Evolutionary conservation across 495 filamentous ascomycete genomes (phyloP).

Genomic region (Penicillium malachiteum): DNA sequence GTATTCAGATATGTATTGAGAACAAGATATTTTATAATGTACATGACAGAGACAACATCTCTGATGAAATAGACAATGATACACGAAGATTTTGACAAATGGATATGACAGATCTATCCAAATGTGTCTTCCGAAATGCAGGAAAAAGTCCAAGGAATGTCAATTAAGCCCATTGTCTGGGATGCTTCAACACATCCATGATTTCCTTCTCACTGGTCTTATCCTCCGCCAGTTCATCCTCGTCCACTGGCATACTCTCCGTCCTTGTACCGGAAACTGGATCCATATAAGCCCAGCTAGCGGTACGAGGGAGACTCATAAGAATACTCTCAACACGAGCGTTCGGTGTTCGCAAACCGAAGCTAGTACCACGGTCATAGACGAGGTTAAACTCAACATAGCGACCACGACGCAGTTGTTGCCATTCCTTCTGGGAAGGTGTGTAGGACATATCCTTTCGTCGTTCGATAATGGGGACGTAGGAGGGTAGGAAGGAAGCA

Average conservation of each 20-base stretch:
- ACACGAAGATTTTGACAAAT: background rate
- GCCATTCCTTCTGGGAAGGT: constrained; percentile 86
- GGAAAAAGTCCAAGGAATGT: background rate
- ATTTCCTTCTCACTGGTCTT: constrained; percentile 62
- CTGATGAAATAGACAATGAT: constrained; percentile 1
- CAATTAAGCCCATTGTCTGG: constrained; percentile 82
- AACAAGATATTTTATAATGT: constrained; percentile 3
- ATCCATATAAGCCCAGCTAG: constrained; percentile 96
- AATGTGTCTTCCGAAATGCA: background rate
- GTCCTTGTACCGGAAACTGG: constrained; percentile 47
- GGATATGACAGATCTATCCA: background rate
- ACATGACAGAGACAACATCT: constrained; percentile 2
- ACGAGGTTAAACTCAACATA: constrained; percentile 99
- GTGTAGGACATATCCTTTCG: constrained; percentile 91
- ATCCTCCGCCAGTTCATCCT: constrained; percentile 43
- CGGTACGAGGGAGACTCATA: constrained; percentile 94
- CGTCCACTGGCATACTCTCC: constrained; percentile 28
- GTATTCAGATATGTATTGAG: too few relatives aligned
- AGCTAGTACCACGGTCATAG: constrained; percentile 93
- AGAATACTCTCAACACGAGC: constrained; percentile 93
- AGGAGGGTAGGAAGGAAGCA: constrained; percentile 84
- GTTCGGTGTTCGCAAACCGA: constrained; percentile 90
- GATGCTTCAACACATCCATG: constrained; percentile 78
- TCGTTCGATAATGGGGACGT: constrained; percentile 81
- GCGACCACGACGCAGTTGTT: constrained; percentile 85